Evolutionary conservation across 495 filamentous ascomycete species (phyloP).

Genomic region (Aspergillus biplanus): DNA sequence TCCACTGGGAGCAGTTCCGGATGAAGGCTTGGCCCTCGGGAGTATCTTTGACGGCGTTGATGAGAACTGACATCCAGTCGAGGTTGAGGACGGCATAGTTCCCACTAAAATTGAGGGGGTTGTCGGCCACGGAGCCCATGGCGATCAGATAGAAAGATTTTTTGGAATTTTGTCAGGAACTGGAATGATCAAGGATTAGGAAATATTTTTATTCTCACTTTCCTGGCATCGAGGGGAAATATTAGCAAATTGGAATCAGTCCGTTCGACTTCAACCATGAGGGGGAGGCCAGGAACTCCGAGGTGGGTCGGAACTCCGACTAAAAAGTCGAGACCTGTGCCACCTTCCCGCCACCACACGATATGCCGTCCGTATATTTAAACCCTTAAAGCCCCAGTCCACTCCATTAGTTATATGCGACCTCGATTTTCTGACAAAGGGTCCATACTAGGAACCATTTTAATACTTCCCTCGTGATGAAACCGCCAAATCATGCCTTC

Average conservation of each 20-base stretch:
- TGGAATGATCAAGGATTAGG: no score
- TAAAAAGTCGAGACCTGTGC: background rate
- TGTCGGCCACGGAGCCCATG: constrained; percentile 2
- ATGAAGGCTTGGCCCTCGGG: constrained; percentile 32
- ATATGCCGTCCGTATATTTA: background rate
- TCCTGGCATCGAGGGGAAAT: no score
- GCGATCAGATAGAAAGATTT: background rate
- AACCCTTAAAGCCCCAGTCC: background rate
- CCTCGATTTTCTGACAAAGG: no score
- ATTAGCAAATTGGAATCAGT: no score
- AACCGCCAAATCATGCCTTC: no score
- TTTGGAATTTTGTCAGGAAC: no score
- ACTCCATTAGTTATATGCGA: background rate
- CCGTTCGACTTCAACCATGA: no score
- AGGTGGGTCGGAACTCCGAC: background rate
- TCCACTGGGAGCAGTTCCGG: constrained; percentile 35
- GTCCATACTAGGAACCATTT: no score
- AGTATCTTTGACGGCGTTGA: constrained; percentile 34
- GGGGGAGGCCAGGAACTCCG: background rate
- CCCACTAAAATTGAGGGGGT: constrained; percentile 33
- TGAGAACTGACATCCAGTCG: constrained; percentile 46
- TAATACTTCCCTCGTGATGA: no score
- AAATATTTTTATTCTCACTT: no score
- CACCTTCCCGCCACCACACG: background rate
- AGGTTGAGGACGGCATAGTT: constrained; percentile 50